Base-by-base conservation (phyloP, 805 yeast species). In the Ogataea pini region DNA sequence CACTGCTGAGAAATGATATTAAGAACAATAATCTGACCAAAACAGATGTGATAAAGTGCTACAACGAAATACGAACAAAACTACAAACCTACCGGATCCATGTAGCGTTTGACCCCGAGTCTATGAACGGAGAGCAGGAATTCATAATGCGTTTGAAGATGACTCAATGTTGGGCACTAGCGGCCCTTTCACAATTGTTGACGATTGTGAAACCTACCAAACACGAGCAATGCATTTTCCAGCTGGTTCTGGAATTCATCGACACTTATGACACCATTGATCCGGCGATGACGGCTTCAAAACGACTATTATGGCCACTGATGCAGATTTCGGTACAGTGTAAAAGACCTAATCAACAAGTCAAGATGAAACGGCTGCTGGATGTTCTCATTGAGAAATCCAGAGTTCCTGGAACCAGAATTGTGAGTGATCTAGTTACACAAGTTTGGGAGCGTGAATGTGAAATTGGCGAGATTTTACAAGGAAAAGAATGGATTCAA, bases 221-320 rank as follows among this genome's bases (percentile, higher is more conserved):
- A 4, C 9, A 65, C 33, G 42, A 47, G 2, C 46, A 44, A 3
- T 42, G 51, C 9, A 62, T 70, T 9, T 50, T 43, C 54, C 69
- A 51, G 41, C 61, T 46, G 57, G 48, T 48, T 3, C 65, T 51
- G 49, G 82, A 77, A 55, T 77, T 77, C 50, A 67, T 75, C 3
- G 67, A 67, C 9, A 65, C 68, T 2, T 75, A 75, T 51, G 60
- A 64, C 0, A 56, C 72, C 0, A 65, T 77, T 71, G 71, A 73
- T 10, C 55, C 67, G 1, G 56, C 53, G 1, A 63, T 70, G 0
- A 74, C 77, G 3, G 51, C 65, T 20, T 72, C 73, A 2, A 71
- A 76, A 4, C 79, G 75, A 51, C 76, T 77, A 77, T 75, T 76
- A 4, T 77, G 81, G 81, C 82, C 82, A 0, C 61, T 76, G 1